Evolutionary conservation across 2,329 filamentous ascomycete genomes (phyloP).

Genomic region (Xylariaceae sp.): DNA sequence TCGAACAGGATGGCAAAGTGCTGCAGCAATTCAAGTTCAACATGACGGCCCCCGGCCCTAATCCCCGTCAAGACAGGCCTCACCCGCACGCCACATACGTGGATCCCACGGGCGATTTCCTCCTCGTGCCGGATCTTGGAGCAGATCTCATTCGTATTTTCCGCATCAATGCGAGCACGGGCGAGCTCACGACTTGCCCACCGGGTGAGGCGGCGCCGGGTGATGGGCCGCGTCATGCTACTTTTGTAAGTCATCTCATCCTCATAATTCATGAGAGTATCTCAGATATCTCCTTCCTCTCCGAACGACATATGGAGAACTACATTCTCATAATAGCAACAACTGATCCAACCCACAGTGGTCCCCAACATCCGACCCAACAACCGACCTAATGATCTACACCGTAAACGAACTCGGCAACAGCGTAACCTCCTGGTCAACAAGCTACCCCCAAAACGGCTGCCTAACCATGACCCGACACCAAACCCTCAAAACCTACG

Average conservation of each 20-base stretch:
- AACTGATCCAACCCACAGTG: conserved; percentile 26
- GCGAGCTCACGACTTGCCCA: conserved; percentile 42
- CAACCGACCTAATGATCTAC: conserved; percentile 33
- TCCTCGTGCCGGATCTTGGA: conserved; percentile 50
- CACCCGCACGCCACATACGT: conserved; percentile 50
- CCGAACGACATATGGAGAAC: no score
- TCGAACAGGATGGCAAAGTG: conserved; percentile 28
- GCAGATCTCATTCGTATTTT: conserved; percentile 51
- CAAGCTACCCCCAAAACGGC: conserved; percentile 39
- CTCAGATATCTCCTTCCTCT: no score
- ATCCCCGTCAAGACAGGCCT: conserved; percentile 48
- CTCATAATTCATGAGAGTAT: not conserved
- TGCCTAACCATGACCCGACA: conserved; percentile 44
- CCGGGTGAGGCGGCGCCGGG: conserved; percentile 40
- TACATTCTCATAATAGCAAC: not conserved
- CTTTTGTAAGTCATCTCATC: conserved; percentile 33
- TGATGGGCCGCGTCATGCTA: conserved; percentile 49
- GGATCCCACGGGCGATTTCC: conserved; percentile 44
- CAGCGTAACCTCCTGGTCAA: conserved; percentile 45
- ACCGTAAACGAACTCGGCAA: conserved; percentile 46
- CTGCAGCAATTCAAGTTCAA: conserved; percentile 39
- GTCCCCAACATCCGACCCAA: conserved; percentile 31
- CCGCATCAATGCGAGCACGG: conserved; percentile 41
- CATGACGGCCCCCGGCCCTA: conserved; percentile 39
- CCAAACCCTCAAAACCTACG: conserved; percentile 44